A percentile compares a stretch with the other conserved stretches of the same genome.
These are phyloP conservation scores for Lophiotrema nucula DNA, from an alignment of 495 filamentous ascomycete species.

Conservation along the genomic window DNA sequence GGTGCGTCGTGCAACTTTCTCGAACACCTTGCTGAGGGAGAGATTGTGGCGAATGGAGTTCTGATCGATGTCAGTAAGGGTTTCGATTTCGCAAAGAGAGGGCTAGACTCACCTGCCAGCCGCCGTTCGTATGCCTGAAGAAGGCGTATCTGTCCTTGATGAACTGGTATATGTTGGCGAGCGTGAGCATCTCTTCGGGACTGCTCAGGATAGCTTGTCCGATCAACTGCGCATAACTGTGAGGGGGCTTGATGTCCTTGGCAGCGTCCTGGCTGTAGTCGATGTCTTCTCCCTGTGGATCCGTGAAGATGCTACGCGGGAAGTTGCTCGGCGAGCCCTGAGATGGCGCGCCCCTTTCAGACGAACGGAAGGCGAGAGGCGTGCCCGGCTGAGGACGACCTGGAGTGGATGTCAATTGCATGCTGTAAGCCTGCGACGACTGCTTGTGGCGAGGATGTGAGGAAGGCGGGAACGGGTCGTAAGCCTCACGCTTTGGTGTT, in stretches of 20 bases:
- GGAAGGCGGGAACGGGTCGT: slow-evolving; percentile 28
- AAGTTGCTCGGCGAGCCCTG: slow-evolving; percentile 59
- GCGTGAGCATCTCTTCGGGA: slow-evolving; percentile 78
- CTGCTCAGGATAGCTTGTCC: slow-evolving; percentile 88
- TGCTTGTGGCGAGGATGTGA: slow-evolving; percentile 25
- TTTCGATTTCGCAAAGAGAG: slow-evolving; percentile 40
- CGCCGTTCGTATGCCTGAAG: slow-evolving; percentile 75
- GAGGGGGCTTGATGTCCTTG: slow-evolving; percentile 88
- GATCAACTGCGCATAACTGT: slow-evolving; percentile 96
- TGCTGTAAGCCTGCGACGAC: slow-evolving; percentile 19
- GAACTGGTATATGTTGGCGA: slow-evolving; percentile 87
- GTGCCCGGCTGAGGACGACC: slow-evolving; percentile 28
- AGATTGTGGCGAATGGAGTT: slow-evolving; percentile 97
- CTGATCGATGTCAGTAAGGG: slow-evolving; percentile 50
- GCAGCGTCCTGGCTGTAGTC: slow-evolving; percentile 81
- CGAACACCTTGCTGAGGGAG: slow-evolving; percentile 88
- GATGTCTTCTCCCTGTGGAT: slow-evolving; percentile 72
- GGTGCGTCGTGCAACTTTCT: slow-evolving; percentile 84
- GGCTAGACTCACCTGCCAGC: slow-evolving; percentile 72
- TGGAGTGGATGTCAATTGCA: slow-evolving; percentile 31
- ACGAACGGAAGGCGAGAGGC: slow-evolving; percentile 19
- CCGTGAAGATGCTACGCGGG: slow-evolving; percentile 68
- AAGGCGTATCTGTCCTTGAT: slow-evolving; percentile 88
- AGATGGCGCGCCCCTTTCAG: slow-evolving; percentile 27
- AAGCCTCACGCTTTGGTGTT: slow-evolving; percentile 31